Evolutionary conservation across 2,329 filamentous ascomycete genomes (phyloP), one percentile per base, ranked within the genome.

Genomic region (Celoporthe dispersa): DNA sequence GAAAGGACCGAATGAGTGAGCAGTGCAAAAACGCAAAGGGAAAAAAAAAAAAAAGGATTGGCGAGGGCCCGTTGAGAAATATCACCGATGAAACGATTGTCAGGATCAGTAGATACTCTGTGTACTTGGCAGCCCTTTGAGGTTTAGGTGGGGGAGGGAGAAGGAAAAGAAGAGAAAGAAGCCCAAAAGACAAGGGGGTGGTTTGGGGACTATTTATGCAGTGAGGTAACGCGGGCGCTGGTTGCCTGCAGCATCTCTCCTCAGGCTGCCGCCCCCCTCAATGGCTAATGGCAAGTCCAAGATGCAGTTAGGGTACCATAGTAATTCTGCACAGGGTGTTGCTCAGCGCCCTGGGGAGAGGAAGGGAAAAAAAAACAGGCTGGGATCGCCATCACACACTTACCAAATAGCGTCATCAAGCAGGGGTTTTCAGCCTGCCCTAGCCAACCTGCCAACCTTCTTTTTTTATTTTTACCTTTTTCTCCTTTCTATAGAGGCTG

Each of bases 121-220:
- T 80, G 81, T 79, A 80, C 80, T 88, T 88, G 88, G 87, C 86
- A 85, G 85, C 86, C 86, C 85, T 82, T 81, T 81, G 80, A 81
- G 79, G 82, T 81, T 82, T 84, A 78, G 81, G 84, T 79, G 83
- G 81, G 84, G 84, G 82, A 82, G 79, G 80, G 81, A 82, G 78
- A 81, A 79, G 80, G 81, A 79, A 77, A 75, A 76, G 73, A 78
- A 76, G 77, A 75, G 74, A 75, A 78, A 76, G 77, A 75, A 74
- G 75, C 73, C 74, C 75, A 75, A 76, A 79, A 79, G 79, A 77
- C 74, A 19, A 75, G 72, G 68, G 72, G 71, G 62, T 71, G 74
- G 73, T 72, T 75, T 48, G 7, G 73, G 77, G 81, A 81, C 81
- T 82, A 81, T 63, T 63, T 82, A 79, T 81, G 35, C 60, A 39